Conservation (phyloP, 148 eudicot genomes). For the Spergularia marina region DNA sequence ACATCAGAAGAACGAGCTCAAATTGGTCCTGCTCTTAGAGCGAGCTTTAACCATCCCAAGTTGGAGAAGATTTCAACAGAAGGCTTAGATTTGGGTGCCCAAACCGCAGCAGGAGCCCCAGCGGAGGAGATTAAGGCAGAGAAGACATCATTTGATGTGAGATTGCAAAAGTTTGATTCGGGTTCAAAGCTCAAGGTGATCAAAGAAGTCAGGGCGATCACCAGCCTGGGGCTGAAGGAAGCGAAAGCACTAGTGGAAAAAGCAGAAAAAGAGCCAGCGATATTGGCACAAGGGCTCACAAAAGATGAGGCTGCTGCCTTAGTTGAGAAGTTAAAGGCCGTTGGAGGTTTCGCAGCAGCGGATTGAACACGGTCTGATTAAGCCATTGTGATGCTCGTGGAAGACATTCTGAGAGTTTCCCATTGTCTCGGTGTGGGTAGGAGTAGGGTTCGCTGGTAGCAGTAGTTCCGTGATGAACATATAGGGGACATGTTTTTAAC, state of each 20-base stretch:
- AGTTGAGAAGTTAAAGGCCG: slow-evolving; percentile 73
- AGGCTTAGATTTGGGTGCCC: slow-evolving; percentile 58
- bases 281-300: slow-evolving; percentile 78
- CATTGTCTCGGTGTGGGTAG: neutral
- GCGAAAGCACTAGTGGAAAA: slow-evolving; percentile 87
- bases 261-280: slow-evolving; percentile 60
- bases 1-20: slow-evolving; percentile 69
- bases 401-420: neutral
- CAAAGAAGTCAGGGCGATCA: slow-evolving; percentile 80
- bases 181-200: slow-evolving; percentile 87
- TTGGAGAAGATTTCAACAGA: slow-evolving; percentile 60
- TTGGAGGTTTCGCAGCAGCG: slow-evolving; percentile 78
- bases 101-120: slow-evolving; percentile 41
- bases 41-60: slow-evolving; percentile 60
- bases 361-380: slow-evolving; percentile 37
- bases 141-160: slow-evolving; percentile 78
- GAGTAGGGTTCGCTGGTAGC: neutral
- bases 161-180: slow-evolving; percentile 80
- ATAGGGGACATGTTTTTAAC: neutral
- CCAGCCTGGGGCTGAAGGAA: slow-evolving; percentile 77
- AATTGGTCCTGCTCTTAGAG: slow-evolving; percentile 61
- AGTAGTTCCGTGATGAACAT: neutral
- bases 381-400: neutral
- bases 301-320: slow-evolving; percentile 82
- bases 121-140: slow-evolving; percentile 69